Conservation (phyloP, 2,329 filamentous ascomycete species). For the Bipolaris sorokiniana region DNA sequence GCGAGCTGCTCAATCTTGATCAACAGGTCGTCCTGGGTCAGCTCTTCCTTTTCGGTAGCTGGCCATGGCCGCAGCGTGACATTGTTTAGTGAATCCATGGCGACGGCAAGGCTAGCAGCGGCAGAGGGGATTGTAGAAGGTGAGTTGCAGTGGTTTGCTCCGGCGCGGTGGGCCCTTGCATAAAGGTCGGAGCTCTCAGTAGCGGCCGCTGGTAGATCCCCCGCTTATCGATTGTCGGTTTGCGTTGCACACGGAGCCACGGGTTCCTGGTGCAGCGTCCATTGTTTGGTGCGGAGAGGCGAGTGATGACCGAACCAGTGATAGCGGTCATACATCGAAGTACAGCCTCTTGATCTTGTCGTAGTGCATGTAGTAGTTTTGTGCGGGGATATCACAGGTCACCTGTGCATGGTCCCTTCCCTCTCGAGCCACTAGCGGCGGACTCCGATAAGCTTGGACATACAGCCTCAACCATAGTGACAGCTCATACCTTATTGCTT, state of each 20-base stretch:
- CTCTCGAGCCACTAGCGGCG: slow-evolving; percentile 32
- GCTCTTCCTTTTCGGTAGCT: slow-evolving; percentile 56
- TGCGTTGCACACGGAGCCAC: slow-evolving; percentile 2
- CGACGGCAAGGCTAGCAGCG: slow-evolving; percentile 1
- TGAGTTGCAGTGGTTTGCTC: slow-evolving; percentile 15
- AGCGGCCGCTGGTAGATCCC: slow-evolving; percentile 15
- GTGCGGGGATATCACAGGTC: slow-evolving; percentile 17
- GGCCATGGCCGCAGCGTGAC: slow-evolving; percentile 71
- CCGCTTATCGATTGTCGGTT: slow-evolving; percentile 21
- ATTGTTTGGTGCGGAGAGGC: neutral
- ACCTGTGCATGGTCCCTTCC: slow-evolving; percentile 27
- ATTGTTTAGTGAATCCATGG: slow-evolving; percentile 45
- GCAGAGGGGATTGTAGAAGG: slow-evolving; percentile 9
- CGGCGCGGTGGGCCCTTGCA: slow-evolving; percentile 25
- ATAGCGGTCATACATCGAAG: neutral
- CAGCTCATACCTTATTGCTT: slow-evolving; percentile 19
- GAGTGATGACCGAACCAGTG: neutral
- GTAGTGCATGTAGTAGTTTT: slow-evolving; percentile 5
- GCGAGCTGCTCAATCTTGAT: slow-evolving; percentile 82
- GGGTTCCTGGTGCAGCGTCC: slow-evolving; percentile 4
- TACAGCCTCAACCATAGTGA: slow-evolving; percentile 25
- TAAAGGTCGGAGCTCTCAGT: slow-evolving; percentile 24
- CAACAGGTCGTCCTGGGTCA: slow-evolving; percentile 61
- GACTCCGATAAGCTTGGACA: slow-evolving; percentile 35
- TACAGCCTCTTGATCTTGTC: neutral